A percentile compares a stretch with the other conserved stretches of the same genome.
These are phyloP conservation scores for Pseudozyma sp. DNA, from an alignment of 1,284 basidiomycete genomes.

Conservation along the genomic window DNA sequence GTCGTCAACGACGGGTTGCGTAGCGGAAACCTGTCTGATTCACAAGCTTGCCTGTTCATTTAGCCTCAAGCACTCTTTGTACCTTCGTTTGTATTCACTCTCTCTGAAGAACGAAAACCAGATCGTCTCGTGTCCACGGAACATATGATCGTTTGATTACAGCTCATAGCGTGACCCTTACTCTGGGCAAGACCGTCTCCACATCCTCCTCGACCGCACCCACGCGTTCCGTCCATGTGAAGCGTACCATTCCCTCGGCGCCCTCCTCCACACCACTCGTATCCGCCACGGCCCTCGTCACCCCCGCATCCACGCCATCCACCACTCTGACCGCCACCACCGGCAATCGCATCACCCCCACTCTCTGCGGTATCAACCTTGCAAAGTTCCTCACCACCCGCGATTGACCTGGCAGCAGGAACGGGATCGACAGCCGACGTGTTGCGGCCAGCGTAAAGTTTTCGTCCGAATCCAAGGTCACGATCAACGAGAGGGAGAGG, in stretches of 20 bases:
- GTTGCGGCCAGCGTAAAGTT: constrained; percentile 29
- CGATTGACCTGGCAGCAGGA: constrained; percentile 13
- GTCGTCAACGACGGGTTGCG: too few relatives aligned
- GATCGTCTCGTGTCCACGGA: too few relatives aligned
- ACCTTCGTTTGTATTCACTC: too few relatives aligned
- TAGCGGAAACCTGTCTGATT: too few relatives aligned
- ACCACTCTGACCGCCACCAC: constrained; percentile 5
- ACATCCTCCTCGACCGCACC: too few relatives aligned
- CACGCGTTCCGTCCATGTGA: too few relatives aligned
- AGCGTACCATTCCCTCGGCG: too few relatives aligned
- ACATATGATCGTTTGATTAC: too few relatives aligned
- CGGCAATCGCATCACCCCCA: constrained; percentile 11
- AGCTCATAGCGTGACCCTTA: too few relatives aligned
- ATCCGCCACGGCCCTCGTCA: background rate
- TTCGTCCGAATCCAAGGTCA: constrained; percentile 30
- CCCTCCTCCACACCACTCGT: background rate
- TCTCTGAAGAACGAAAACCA: too few relatives aligned
- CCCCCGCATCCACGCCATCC: constrained; percentile 1
- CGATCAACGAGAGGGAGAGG: constrained; percentile 4
- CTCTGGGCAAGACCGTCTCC: background rate
- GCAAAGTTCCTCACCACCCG: background rate
- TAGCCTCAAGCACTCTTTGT: too few relatives aligned
- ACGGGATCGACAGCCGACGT: constrained; percentile 23
- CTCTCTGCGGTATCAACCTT: constrained; percentile 12
- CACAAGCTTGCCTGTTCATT: too few relatives aligned